Evolutionary conservation across 192 early-diverging fungal genomes (phyloP).

Genomic region (Spizellomyces sp.): DNA sequence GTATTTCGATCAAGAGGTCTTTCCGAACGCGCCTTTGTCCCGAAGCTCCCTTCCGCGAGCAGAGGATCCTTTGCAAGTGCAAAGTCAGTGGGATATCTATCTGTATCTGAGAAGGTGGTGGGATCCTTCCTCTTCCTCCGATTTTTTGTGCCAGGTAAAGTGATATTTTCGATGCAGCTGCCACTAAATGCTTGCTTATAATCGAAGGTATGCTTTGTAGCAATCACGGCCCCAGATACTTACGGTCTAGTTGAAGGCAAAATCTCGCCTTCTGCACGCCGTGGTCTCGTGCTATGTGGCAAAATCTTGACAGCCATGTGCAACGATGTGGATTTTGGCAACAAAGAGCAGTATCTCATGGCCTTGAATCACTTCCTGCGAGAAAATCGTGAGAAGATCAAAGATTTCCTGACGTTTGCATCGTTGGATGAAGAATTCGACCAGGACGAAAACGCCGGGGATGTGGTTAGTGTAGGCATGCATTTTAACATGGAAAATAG

Average conservation of each 20-base stretch:
- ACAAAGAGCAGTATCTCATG: slow-evolving; percentile 57
- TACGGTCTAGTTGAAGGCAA: slow-evolving; percentile 50
- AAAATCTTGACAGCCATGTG: slow-evolving; percentile 61
- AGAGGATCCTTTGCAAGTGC: background rate
- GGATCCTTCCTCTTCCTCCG: slow-evolving; percentile 67
- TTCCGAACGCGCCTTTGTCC: no score
- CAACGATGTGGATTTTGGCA: slow-evolving; percentile 65
- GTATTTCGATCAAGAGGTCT: no score
- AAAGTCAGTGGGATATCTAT: slow-evolving; percentile 51
- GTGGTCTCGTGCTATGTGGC: slow-evolving; percentile 59
- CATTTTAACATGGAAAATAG: no score
- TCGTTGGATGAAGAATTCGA: background rate
- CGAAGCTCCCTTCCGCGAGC: no score
- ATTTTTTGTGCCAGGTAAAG: slow-evolving; percentile 59
- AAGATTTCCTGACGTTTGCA: slow-evolving; percentile 45
- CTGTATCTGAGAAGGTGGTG: slow-evolving; percentile 64
- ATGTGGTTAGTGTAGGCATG: no score
- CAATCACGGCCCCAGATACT: slow-evolving; percentile 56
- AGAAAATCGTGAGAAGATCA: slow-evolving; percentile 44
- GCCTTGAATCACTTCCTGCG: slow-evolving; percentile 54
- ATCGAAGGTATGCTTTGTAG: slow-evolving; percentile 18
- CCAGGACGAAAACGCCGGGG: no score
- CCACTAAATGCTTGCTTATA: background rate
- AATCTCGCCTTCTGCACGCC: slow-evolving; percentile 37
- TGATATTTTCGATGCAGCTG: background rate